Evolutionary conservation across 805 yeast genomes (phyloP).

Genomic region (Komagataella populi): DNA sequence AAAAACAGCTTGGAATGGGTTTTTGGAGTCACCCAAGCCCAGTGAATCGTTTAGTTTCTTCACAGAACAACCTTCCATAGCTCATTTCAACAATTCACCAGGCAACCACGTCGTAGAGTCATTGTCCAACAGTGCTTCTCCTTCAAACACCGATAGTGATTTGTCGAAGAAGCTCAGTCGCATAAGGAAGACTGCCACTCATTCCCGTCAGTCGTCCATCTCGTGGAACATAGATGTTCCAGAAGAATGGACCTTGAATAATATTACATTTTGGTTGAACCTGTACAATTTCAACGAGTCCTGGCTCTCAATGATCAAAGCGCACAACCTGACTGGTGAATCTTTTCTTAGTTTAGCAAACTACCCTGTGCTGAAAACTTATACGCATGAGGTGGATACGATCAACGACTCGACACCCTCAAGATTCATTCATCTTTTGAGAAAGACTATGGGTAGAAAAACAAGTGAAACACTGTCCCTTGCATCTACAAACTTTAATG

Average conservation of each 20-base stretch:
- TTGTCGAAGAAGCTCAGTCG: neutral
- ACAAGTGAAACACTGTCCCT: neutral
- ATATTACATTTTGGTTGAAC: conserved; percentile 58
- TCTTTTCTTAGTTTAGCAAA: conserved; percentile 54
- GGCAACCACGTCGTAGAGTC: neutral
- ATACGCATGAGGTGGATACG: conserved; percentile 23
- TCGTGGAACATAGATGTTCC: conserved; percentile 40
- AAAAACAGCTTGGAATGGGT: neutral
- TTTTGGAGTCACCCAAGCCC: neutral
- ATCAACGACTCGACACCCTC: conserved; percentile 37
- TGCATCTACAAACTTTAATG: neutral
- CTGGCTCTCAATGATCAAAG: conserved; percentile 58
- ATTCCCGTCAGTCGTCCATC: conserved; percentile 8
- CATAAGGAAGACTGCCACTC: conserved; percentile 1
- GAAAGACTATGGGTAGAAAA: conserved; percentile 23
- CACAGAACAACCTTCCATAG: neutral
- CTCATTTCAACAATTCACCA: neutral
- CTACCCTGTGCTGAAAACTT: conserved; percentile 32
- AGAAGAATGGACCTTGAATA: conserved; percentile 57
- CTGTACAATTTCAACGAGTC: conserved; percentile 52
- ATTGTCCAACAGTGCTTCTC: conserved; percentile 1
- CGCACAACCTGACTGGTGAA: conserved; percentile 44
- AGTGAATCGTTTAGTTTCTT: neutral
- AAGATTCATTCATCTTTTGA: conserved; percentile 40
- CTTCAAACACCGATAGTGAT: neutral